Conservation (phyloP, 139 green algal species). For the Closterium sp. region DNA sequence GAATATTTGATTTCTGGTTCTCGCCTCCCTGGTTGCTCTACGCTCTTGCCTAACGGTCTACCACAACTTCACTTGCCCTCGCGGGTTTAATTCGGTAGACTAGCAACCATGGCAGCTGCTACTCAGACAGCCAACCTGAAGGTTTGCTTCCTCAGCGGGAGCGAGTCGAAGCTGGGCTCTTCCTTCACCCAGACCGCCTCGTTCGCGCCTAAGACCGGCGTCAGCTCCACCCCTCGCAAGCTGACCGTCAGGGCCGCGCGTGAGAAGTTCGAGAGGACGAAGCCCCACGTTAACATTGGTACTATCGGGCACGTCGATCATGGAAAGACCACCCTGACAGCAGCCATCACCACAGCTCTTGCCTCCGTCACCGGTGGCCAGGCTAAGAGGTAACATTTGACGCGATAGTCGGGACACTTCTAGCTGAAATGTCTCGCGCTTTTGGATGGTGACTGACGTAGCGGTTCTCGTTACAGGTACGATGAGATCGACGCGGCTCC, state of each 20-base stretch:
- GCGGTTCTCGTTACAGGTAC: slow-evolving; percentile 68
- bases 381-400: slow-evolving; percentile 35
- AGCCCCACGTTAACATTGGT: slow-evolving; percentile 96
- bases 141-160: background rate
- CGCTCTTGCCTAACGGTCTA: background rate
- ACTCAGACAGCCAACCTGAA: background rate
- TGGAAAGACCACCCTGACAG: slow-evolving; percentile 97
- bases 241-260: slow-evolving; percentile 23
- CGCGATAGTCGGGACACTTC: too few relatives aligned
- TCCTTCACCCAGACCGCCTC: background rate
- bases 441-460: too few relatives aligned
- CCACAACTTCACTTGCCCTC: background rate
- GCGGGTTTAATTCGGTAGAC: background rate
- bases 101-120: background rate
- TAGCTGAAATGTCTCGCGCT: too few relatives aligned
- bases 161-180: background rate
- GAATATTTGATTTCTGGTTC: background rate
- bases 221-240: background rate
- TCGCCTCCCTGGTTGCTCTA: background rate
- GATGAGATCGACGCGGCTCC: slow-evolving; percentile 99
- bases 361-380: slow-evolving; percentile 74
- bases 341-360: slow-evolving; percentile 65
- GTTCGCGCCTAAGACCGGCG: background rate
- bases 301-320: slow-evolving; percentile 99
- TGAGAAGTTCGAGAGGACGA: slow-evolving; percentile 77